A percentile compares a stretch with the other conserved stretches of the same genome.
Conservation (phyloP, 306 rosid species). For the Castanea sativa region DNA sequence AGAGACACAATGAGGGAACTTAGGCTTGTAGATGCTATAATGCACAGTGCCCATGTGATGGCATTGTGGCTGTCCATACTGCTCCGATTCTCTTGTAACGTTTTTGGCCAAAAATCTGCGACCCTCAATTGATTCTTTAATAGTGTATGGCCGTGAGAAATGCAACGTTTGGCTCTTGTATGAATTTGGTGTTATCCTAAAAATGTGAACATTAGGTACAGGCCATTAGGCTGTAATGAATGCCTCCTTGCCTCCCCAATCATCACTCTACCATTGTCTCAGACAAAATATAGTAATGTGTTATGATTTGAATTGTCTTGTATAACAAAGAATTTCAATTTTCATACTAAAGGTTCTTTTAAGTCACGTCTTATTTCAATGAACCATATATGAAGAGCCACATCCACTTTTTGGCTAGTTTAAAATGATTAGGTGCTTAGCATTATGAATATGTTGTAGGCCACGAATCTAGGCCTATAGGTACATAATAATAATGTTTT, state of each 20-base stretch:
- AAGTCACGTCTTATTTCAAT: slow-evolving; percentile 28
- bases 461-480: slow-evolving; percentile 42
- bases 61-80: slow-evolving; percentile 30
- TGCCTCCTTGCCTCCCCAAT: slow-evolving; percentile 10
- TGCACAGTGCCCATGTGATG: slow-evolving; percentile 37
- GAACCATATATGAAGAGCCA: slow-evolving; percentile 4
- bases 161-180: slow-evolving; percentile 5
- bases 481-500: slow-evolving; percentile 21
- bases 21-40: neutral
- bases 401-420: slow-evolving; percentile 12
- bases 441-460: slow-evolving; percentile 24
- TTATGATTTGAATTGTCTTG: slow-evolving; percentile 9
- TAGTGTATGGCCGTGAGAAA: slow-evolving; percentile 25
- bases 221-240: slow-evolving; percentile 12
- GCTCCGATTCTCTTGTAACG: slow-evolving; percentile 39
- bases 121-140: slow-evolving; percentile 23
- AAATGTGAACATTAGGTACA: slow-evolving; percentile 25
- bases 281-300: neutral
- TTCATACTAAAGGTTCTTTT: slow-evolving; percentile 5
- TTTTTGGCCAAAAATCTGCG: slow-evolving; percentile 25
- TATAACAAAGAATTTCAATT: slow-evolving; percentile 21
- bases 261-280: neutral
- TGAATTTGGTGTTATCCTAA: slow-evolving; percentile 16
- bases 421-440: slow-evolving; percentile 8
- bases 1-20: slow-evolving; percentile 19